These are phyloP conservation scores for Bacidia rubella DNA, from an alignment of 495 filamentous ascomycete genomes.

Conservation along the genomic window DNA sequence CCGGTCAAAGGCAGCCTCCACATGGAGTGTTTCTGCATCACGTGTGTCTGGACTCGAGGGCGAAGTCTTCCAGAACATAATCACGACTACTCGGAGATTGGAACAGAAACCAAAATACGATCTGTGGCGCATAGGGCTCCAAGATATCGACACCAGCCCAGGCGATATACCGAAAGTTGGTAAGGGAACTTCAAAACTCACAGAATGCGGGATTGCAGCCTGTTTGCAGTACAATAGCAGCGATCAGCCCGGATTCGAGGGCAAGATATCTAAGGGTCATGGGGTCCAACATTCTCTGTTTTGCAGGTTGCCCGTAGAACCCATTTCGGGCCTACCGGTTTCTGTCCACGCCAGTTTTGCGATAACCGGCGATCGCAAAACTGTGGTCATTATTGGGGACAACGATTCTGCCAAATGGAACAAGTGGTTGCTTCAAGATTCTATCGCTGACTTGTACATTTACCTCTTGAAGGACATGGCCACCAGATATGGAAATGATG, in stretches of 20 bases:
- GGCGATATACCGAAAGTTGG: conserved; percentile 9
- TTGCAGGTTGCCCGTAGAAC: conserved; percentile 23
- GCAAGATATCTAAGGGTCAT: neutral
- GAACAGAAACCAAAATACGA: conserved; percentile 9
- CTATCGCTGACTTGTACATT: conserved; percentile 25
- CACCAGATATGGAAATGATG: conserved; percentile 11
- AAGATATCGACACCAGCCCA: conserved; percentile 12
- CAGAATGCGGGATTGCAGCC: conserved; percentile 27
- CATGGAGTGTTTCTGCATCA: conserved; percentile 13
- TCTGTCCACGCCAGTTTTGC: conserved; percentile 22
- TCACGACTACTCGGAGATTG: conserved; percentile 7
- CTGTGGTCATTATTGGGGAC: conserved; percentile 19
- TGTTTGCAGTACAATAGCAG: neutral
- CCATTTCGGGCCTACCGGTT: conserved; percentile 21
- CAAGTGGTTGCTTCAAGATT: conserved; percentile 23
- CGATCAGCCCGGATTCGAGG: neutral
- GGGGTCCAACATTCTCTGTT: conserved; percentile 18
- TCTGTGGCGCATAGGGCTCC: conserved; percentile 19
- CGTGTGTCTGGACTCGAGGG: conserved; percentile 5
- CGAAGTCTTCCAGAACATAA: conserved; percentile 10
- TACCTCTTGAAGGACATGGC: conserved; percentile 21
- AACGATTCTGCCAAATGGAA: conserved; percentile 24
- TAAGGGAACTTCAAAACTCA: conserved; percentile 20
- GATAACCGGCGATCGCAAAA: conserved; percentile 26
- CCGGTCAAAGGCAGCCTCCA: conserved; percentile 2